A percentile compares a stretch with the other conserved stretches of the same genome.
These are phyloP conservation scores for Fusarium sp. DNA, from an alignment of 2,329 filamentous ascomycete species.

Conservation along the genomic window DNA sequence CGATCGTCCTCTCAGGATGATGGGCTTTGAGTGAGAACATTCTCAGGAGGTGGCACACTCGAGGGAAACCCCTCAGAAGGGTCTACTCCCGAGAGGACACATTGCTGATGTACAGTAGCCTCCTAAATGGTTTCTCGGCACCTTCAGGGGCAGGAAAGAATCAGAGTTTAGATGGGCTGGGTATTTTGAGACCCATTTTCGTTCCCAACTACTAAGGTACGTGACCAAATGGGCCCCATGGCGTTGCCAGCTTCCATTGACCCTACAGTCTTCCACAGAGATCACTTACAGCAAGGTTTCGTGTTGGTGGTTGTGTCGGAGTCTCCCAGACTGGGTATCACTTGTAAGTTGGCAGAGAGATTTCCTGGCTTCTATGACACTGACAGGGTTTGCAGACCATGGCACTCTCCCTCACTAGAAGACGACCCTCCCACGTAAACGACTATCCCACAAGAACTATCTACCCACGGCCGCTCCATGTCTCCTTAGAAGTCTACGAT, in stretches of 20 bases:
- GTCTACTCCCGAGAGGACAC: no score
- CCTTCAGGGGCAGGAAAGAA: neutral
- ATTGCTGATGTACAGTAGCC: neutral
- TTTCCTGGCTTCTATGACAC: neutral
- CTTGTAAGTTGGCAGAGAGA: neutral
- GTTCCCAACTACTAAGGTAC: neutral
- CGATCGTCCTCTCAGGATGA: neutral
- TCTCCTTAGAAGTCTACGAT: neutral
- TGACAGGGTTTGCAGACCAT: neutral
- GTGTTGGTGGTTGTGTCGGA: neutral
- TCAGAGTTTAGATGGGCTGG: neutral
- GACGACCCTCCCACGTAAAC: neutral
- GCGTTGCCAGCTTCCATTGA: no score
- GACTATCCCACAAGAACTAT: neutral
- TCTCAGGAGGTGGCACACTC: neutral
- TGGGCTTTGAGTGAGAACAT: no score
- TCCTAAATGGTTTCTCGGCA: neutral
- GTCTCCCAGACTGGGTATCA: neutral
- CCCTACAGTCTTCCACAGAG: neutral
- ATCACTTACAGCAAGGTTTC: neutral
- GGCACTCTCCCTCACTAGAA: neutral
- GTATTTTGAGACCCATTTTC: neutral
- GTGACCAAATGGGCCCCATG: neutral
- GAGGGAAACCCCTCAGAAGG: neutral
- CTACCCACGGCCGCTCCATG: neutral